Conservation (phyloP, 1,284 basidiomycete species). For the Fomitopsis palustris region DNA sequence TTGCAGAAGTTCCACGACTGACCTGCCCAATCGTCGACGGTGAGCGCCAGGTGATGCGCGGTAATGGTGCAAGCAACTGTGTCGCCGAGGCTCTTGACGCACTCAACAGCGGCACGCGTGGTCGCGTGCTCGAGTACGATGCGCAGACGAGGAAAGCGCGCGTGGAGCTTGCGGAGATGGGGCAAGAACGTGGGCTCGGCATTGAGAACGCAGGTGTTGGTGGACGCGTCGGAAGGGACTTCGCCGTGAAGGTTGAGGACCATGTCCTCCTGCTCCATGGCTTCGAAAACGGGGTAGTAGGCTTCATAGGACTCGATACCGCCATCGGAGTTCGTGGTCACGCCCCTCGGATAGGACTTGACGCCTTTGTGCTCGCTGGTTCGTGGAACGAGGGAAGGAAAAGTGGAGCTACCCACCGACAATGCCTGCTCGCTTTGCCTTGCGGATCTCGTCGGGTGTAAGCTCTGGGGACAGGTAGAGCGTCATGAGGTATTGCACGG, state of each 20-base stretch:
- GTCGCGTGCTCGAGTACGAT: constrained; percentile 99
- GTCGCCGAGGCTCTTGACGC: constrained; percentile 78
- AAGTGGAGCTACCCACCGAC: constrained; percentile 45
- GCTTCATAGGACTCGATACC: constrained; percentile 96
- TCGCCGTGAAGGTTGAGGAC: constrained; percentile 98
- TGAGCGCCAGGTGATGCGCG: constrained; percentile 92
- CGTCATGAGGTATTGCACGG: constrained; percentile 91
- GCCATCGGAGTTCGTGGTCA: constrained; percentile 96
- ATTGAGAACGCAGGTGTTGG: constrained; percentile 93
- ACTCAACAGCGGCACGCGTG: constrained; percentile 91
- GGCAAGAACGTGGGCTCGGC: constrained; percentile 91
- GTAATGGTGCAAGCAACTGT: constrained; percentile 98
- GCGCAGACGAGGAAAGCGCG: constrained; percentile 85
- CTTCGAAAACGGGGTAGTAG: constrained; percentile 93
- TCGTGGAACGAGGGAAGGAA: constrained; percentile 1
- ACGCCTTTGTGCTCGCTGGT: constrained; percentile 56
- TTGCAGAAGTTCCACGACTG: constrained; percentile 98
- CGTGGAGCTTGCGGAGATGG: constrained; percentile 83
- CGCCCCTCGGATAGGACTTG: constrained; percentile 96
- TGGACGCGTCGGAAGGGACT: constrained; percentile 84
- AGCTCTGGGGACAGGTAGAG: constrained; percentile 91
- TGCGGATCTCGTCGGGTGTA: constrained; percentile 88
- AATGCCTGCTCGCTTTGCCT: constrained; percentile 85
- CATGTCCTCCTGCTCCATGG: constrained; percentile 92
- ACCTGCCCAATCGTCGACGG: constrained; percentile 97